Conservation (phyloP, 305 asterid species). For the Vinca major region DNA sequence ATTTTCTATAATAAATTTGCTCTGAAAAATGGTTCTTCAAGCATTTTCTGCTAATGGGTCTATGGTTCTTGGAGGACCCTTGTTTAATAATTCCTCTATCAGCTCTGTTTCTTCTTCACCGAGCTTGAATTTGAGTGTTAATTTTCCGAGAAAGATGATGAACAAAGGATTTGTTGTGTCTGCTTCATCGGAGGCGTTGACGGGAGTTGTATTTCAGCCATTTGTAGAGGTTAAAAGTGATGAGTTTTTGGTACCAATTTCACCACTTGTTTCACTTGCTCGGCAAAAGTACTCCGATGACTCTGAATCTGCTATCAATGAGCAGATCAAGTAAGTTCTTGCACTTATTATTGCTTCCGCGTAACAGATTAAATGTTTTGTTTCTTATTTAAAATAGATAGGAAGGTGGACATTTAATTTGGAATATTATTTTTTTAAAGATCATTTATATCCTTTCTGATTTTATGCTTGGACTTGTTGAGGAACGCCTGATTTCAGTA, state of each 20-base stretch:
- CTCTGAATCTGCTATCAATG: slow-evolving; percentile 66
- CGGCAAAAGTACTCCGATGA: slow-evolving; percentile 44
- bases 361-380: too few relatives aligned
- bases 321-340: slow-evolving; percentile 69
- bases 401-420: too few relatives aligned
- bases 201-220: slow-evolving; percentile 70
- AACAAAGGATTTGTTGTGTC: slow-evolving; percentile 22
- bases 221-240: slow-evolving; percentile 70
- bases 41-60: slow-evolving; percentile 33
- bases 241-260: slow-evolving; percentile 40
- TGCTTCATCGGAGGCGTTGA: slow-evolving; percentile 36
- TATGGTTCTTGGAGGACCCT: slow-evolving; percentile 17
- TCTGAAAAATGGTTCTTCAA: slow-evolving; percentile 28
- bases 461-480: background rate
- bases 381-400: too few relatives aligned
- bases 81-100: slow-evolving; percentile 11
- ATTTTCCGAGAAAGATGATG: slow-evolving; percentile 23
- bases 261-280: slow-evolving; percentile 49
- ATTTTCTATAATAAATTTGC: background rate
- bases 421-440: background rate
- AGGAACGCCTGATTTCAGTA: background rate
- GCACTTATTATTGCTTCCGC: background rate
- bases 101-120: slow-evolving; percentile 9
- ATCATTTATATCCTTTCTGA: background rate
- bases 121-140: slow-evolving; percentile 23